These are phyloP conservation scores for Astrocystis sublimbata DNA, from an alignment of 495 filamentous ascomycete genomes.

Conservation along the genomic window DNA sequence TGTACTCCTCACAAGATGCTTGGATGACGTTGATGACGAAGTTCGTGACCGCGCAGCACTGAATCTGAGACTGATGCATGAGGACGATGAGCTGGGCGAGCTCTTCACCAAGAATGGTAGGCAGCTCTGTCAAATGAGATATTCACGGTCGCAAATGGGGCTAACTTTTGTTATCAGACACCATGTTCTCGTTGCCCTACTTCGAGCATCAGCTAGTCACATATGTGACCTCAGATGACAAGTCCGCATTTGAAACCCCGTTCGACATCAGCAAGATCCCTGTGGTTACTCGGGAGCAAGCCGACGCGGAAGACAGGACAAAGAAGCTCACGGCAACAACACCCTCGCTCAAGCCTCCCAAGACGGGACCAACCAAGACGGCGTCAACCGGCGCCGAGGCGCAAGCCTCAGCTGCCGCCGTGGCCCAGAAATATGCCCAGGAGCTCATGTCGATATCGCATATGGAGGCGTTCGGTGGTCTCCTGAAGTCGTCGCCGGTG, in stretches of 20 bases:
- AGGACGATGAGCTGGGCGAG: constrained; percentile 77
- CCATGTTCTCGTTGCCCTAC: constrained; percentile 89
- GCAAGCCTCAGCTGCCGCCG: constrained; percentile 68
- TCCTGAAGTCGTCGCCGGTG: constrained; percentile 84
- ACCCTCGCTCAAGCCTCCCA: constrained; percentile 92
- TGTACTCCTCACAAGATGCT: constrained; percentile 87
- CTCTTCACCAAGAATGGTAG: constrained; percentile 90
- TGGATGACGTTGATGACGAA: constrained; percentile 98
- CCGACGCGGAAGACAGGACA: constrained; percentile 92
- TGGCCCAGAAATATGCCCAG: constrained; percentile 82
- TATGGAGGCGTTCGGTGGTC: constrained; percentile 78
- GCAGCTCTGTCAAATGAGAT: too few relatives aligned
- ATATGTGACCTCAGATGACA: constrained; percentile 91
- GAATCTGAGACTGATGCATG: constrained; percentile 86
- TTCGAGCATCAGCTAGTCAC: constrained; percentile 97
- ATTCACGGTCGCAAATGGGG: too few relatives aligned
- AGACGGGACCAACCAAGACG: constrained; percentile 76
- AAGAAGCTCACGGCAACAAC: constrained; percentile 93
- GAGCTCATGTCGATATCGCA: constrained; percentile 88
- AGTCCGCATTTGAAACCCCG: constrained; percentile 76
- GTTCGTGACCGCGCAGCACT: constrained; percentile 94
- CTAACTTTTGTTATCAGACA: constrained; percentile 52
- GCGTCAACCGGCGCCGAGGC: constrained; percentile 69
- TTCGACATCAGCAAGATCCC: constrained; percentile 92
- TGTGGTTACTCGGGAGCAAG: constrained; percentile 94